Conservation (phyloP, 1,139 yeast species). For the Yamadazyma dendronema region DNA sequence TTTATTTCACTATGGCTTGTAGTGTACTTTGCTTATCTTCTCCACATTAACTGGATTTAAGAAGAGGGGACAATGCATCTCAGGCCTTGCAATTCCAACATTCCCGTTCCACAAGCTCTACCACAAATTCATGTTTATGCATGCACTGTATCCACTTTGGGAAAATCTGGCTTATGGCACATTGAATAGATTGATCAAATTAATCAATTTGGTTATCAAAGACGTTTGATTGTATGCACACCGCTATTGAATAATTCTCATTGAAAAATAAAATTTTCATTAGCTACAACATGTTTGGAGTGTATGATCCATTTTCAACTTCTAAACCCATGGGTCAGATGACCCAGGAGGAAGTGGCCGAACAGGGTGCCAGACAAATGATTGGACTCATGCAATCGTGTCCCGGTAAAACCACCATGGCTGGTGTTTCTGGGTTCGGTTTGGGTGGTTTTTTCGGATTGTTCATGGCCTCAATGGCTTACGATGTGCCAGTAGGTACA, state of each 20-base stretch:
- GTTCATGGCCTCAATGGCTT: slow-evolving; percentile 93
- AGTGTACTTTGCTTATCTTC: background rate
- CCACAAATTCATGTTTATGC: too few species aligned
- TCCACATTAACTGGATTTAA: background rate
- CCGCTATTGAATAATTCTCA: too few species aligned
- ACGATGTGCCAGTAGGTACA: slow-evolving; percentile 74
- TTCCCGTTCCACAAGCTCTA: too few species aligned
- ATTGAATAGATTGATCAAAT: too few species aligned
- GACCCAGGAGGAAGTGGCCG: slow-evolving; percentile 92
- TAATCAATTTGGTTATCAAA: too few species aligned
- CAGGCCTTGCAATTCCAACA: too few species aligned
- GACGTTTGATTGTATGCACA: too few species aligned
- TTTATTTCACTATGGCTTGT: too few species aligned
- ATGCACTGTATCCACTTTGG: too few species aligned
- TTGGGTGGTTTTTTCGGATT: slow-evolving; percentile 96
- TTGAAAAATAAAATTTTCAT: slow-evolving; percentile 5
- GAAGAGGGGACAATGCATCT: background rate
- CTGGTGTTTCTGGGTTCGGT: slow-evolving; percentile 93
- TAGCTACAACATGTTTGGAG: slow-evolving; percentile 17
- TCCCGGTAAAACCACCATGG: slow-evolving; percentile 89
- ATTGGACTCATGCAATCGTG: slow-evolving; percentile 86
- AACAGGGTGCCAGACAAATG: slow-evolving; percentile 84
- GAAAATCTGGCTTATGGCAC: too few species aligned
- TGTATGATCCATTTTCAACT: slow-evolving; percentile 19
- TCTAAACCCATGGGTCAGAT: slow-evolving; percentile 53